Conservation (phyloP, 2,329 filamentous ascomycete species). For the Aureobasidium vineae region DNA sequence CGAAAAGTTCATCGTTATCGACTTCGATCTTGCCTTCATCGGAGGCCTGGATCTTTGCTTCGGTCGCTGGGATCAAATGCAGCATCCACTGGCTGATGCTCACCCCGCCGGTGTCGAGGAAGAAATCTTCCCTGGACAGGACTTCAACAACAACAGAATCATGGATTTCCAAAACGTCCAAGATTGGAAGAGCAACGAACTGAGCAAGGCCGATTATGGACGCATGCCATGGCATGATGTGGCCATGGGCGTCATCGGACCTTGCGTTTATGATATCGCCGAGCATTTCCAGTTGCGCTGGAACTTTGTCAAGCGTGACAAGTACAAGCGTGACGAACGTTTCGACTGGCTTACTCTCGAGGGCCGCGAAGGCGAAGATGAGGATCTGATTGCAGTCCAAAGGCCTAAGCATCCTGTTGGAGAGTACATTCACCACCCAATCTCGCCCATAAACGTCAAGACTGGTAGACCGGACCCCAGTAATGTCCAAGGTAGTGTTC, state of each 20-base stretch:
- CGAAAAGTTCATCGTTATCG: constrained; percentile 95
- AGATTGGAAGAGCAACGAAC: constrained; percentile 90
- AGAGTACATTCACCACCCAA: constrained; percentile 78
- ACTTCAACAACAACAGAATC: constrained; percentile 96
- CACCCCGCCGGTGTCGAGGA: constrained; percentile 79
- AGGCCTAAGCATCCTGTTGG: constrained; percentile 86
- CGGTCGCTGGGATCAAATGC: constrained; percentile 85
- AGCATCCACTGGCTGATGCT: constrained; percentile 82
- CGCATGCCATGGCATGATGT: constrained; percentile 99
- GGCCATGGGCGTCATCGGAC: constrained; percentile 84
- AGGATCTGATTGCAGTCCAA: constrained; percentile 85
- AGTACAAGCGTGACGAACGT: constrained; percentile 83
- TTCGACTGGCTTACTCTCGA: constrained; percentile 85
- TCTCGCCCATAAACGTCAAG: constrained; percentile 67
- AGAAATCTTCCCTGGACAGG: constrained; percentile 91
- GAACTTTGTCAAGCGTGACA: constrained; percentile 97
- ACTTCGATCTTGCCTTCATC: constrained; percentile 87
- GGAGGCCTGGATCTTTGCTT: constrained; percentile 95
- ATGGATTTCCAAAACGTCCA: constrained; percentile 92
- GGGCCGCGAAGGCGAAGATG: constrained; percentile 71
- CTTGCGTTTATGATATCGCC: constrained; percentile 88
- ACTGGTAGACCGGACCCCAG: constrained; percentile 47
- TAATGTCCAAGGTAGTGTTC: constrained; percentile 64
- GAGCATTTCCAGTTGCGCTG: constrained; percentile 93
- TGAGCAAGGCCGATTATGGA: constrained; percentile 86